Conservation (phyloP, 768 basidiomycete species). For the Pleurotus giganteus region DNA sequence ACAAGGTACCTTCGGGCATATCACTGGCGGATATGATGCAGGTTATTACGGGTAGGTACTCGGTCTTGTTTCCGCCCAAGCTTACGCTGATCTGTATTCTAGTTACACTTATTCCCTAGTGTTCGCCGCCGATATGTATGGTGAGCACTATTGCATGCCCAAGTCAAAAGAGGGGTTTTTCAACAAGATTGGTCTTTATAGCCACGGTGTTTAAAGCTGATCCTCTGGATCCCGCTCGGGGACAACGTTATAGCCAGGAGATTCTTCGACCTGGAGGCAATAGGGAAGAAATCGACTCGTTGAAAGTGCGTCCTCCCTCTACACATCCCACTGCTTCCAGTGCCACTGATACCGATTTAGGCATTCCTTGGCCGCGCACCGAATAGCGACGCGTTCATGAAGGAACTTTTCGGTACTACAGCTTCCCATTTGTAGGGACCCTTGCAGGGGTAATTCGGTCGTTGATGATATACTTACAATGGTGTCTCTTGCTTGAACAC, state of each 20-base stretch:
- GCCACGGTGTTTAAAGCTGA: conserved; percentile 79
- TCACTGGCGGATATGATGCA: conserved; percentile 70
- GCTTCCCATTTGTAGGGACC: conserved; percentile 31
- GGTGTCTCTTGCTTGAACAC: no score
- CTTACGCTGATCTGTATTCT: conserved; percentile 4
- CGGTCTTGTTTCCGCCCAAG: not conserved
- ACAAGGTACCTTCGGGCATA: conserved; percentile 75
- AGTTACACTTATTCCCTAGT: conserved; percentile 73
- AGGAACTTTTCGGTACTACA: conserved; percentile 56
- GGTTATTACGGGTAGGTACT: conserved; percentile 59
- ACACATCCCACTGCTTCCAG: not conserved
- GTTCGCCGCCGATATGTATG: conserved; percentile 59
- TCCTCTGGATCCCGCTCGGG: conserved; percentile 67
- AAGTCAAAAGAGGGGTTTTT: not conserved
- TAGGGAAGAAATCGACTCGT: conserved; percentile 76
- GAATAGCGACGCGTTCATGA: conserved; percentile 71
- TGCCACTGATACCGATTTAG: conserved; percentile 28
- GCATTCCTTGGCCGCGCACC: conserved; percentile 78
- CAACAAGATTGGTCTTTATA: conserved; percentile 15
- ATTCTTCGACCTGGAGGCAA: conserved; percentile 76
- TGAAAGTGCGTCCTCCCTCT: conserved; percentile 47
- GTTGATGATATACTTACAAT: no score
- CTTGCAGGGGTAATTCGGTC: not conserved
- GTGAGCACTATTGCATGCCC: conserved; percentile 22
- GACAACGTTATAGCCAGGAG: conserved; percentile 68